Evolutionary conservation across 2,329 filamentous ascomycete species (phyloP).

Genomic region (Endocalyx cinctus): DNA sequence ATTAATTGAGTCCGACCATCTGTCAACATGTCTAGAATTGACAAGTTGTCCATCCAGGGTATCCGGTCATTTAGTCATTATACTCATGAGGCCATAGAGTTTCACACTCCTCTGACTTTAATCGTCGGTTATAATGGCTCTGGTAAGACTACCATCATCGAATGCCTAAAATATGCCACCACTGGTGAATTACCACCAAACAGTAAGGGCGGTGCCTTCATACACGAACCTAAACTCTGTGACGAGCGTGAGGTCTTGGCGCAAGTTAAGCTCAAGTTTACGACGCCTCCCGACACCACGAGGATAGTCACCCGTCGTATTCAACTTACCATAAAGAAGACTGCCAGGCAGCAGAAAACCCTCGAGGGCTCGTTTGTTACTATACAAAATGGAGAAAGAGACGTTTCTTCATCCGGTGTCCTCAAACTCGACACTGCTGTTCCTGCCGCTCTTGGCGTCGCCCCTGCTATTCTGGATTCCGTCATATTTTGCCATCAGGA

Average conservation of each 20-base stretch:
- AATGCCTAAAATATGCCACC: constrained; percentile 96
- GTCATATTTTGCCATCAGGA: constrained; percentile 99
- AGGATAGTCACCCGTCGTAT: constrained; percentile 82
- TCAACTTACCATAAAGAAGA: constrained; percentile 83
- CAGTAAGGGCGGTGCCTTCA: constrained; percentile 84
- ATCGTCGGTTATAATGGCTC: constrained; percentile 98
- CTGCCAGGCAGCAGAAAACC: constrained; percentile 70
- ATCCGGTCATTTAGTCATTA: constrained; percentile 79
- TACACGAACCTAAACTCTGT: constrained; percentile 91
- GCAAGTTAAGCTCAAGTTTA: constrained; percentile 87
- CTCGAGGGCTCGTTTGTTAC: constrained; percentile 76
- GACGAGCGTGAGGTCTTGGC: constrained; percentile 86
- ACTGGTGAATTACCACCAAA: constrained; percentile 92
- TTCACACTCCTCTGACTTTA: constrained; percentile 85
- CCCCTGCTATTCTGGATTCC: constrained; percentile 81
- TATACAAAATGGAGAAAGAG: constrained; percentile 73
- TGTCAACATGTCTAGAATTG: constrained; percentile 67
- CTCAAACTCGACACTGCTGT: constrained; percentile 80
- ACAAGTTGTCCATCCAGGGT: constrained; percentile 82
- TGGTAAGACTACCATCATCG: constrained; percentile 98
- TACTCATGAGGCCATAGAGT: constrained; percentile 73
- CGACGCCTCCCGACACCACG: constrained; percentile 68
- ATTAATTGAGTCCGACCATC: too few relatives aligned
- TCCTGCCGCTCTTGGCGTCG: constrained; percentile 82
- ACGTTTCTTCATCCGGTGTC: constrained; percentile 72